A percentile compares a stretch with the other conserved stretches of the same genome.
phyloP scores from a whole-genome alignment of 495 filamentous ascomycete genomes.

The Endocarpon pusillum region DNA sequence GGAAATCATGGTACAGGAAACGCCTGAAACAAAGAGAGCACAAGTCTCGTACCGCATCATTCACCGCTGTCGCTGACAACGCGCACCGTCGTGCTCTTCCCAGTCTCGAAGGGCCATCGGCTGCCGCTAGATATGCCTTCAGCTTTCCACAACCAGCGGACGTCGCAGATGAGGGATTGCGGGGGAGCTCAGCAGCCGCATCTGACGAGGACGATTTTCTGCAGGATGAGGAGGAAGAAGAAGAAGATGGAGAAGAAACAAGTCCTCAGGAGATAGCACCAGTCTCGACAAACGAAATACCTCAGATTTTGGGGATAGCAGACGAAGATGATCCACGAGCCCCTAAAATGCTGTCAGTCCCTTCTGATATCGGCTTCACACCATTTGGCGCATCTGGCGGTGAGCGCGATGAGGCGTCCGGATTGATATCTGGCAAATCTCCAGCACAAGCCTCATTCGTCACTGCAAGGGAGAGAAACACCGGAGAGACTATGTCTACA shows the following conservation, averaged over 20 bases:
- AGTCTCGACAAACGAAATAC: neutral
- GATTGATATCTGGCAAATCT: neutral
- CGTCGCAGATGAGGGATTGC: slow-evolving; percentile 15
- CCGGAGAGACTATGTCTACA: slow-evolving; percentile 9
- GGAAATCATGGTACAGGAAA: slow-evolving; percentile 43
- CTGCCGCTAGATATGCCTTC: slow-evolving; percentile 15
- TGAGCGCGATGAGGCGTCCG: no score
- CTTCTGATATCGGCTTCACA: neutral
- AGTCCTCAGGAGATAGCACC: neutral
- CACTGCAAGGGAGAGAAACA: slow-evolving; percentile 18
- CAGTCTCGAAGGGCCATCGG: slow-evolving; percentile 23
- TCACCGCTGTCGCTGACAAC: slow-evolving; percentile 29
- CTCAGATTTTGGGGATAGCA: neutral
- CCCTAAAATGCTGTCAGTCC: neutral
- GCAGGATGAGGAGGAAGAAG: slow-evolving; percentile 12
- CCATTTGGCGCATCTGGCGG: neutral
- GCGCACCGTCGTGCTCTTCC: slow-evolving; percentile 23
- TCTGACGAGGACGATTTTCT: slow-evolving; percentile 11
- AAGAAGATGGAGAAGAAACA: slow-evolving; percentile 7
- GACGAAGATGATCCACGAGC: neutral
- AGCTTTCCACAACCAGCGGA: slow-evolving; percentile 29
- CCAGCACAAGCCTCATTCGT: slow-evolving; percentile 17
- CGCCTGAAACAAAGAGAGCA: slow-evolving; percentile 37
- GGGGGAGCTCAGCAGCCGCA: slow-evolving; percentile 6
- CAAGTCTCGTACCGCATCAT: slow-evolving; percentile 36